Evolutionary conservation across 2,329 filamentous ascomycete species (phyloP), one percentile per base, ranked within the genome.

Genomic region (Gremmenia infestans): DNA sequence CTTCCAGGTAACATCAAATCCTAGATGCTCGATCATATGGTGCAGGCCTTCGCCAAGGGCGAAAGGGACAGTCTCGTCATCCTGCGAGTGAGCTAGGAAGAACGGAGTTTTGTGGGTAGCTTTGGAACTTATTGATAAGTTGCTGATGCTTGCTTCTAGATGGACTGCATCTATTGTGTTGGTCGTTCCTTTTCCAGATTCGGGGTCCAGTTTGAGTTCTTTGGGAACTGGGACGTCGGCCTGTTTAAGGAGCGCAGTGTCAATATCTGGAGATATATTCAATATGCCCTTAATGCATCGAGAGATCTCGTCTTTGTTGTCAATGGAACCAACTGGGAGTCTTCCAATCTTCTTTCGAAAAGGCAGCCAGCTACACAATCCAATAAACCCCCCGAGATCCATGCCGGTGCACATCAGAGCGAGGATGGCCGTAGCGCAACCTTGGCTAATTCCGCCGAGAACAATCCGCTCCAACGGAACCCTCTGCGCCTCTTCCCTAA

Each of bases 391-490:
- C 5, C 61, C 71, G 14, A 72, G 50, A 0, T 54, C 22, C 2
- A 59, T 36, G 9, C 50, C 54, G 22, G 48, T 57, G 49, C 72
- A 73, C 47, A 77, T 66, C 1, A 76, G 59, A 12, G 70, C 63
- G 42, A 74, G 72, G 0, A 71, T 64, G 17, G 70, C 67, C 11
- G 76, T 75, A 0, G 76, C 74, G 3, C 68, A 73, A 17, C 77
- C 76, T 67, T 76, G 73, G 52, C 75, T 76, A 48, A 79, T 76
- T 0, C 78, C 76, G 6, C 74, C 73, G 1, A 80, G 63, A 12
- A 79, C 66, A 23, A 79, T 61, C 6, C 65, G 62, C n/a, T 74
- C 70, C 65, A 71, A 72, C 0, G 53, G 37, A 15, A 78, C 62
- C 6, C 48, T 4, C 1, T 57, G 55, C 4, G 73, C 74, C 62